Conservation (phyloP, 345 rosid genomes). For the Reutealis trisperma region DNA sequence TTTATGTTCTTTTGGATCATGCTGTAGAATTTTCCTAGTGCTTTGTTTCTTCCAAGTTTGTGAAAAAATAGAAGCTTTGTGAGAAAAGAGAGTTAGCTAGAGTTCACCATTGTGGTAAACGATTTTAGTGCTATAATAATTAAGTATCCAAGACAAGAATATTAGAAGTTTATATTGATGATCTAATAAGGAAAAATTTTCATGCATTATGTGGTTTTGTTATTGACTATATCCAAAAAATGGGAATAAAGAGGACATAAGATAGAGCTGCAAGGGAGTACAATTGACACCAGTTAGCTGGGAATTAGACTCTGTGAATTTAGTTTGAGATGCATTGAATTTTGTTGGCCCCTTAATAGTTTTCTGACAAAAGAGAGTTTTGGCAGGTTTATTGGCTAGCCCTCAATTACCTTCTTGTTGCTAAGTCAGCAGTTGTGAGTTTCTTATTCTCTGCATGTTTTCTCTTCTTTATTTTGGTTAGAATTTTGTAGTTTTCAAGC, state of each 20-base stretch:
- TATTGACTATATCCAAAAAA: neutral
- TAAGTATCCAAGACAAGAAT: neutral
- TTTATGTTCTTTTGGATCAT: neutral
- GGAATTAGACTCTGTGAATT: neutral
- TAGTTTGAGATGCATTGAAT: neutral
- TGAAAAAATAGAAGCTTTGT: neutral
- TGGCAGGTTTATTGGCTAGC: slow-evolving; percentile 91
- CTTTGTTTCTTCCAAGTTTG: neutral
- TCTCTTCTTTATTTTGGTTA: neutral
- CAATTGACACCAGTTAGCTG: neutral
- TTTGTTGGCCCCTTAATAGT: neutral
- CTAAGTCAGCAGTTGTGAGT: slow-evolving; percentile 89
- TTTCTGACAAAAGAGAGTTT: slow-evolving; percentile 15
- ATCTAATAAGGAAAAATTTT: neutral
- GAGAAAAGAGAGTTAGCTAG: neutral
- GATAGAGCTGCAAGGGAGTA: neutral
- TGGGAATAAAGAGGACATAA: neutral
- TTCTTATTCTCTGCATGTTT: slow-evolving; percentile 5
- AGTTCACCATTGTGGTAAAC: neutral
- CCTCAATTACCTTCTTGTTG: slow-evolving; percentile 79
- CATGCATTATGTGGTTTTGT: neutral
- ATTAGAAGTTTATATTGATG: neutral
- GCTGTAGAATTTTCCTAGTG: neutral
- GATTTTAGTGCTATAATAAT: neutral
- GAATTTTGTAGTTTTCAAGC: neutral